These are phyloP conservation scores for Eucalyptus marginata DNA, from an alignment of 345 rosid genomes.

Conservation along the genomic window DNA sequence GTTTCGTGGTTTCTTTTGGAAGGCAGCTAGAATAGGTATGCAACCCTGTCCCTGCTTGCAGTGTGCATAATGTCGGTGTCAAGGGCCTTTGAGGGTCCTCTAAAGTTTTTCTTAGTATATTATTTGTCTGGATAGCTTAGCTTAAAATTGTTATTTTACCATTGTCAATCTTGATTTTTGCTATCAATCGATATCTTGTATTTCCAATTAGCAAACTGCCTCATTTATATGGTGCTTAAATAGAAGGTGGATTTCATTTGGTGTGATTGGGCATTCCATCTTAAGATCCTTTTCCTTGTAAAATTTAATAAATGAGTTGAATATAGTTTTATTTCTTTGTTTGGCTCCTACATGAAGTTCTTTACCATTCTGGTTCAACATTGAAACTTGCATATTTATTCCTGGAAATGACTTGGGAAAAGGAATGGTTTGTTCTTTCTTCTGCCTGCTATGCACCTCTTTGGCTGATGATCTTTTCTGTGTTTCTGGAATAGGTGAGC, in stretches of 20 bases:
- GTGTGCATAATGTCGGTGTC: not conserved
- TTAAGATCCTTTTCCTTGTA: not conserved
- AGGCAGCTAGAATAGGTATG: slow-evolving; percentile 95
- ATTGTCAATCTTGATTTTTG: not conserved
- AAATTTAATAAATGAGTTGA: not conserved
- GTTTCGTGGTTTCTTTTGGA: slow-evolving; percentile 95
- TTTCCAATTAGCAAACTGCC: not conserved
- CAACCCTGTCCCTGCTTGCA: not conserved
- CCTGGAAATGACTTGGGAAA: not conserved
- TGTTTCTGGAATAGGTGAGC: slow-evolving; percentile 52
- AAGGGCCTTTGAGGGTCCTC: not conserved
- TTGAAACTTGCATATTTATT: not conserved
- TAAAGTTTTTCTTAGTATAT: not conserved
- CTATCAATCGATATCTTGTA: not conserved
- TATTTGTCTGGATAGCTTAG: not conserved
- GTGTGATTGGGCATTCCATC: not conserved
- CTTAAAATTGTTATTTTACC: not conserved
- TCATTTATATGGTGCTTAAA: not conserved
- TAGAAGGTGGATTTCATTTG: not conserved
- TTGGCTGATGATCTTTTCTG: not conserved
- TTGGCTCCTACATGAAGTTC: not conserved
- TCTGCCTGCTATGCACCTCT: not conserved
- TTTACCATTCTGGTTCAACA: not conserved
- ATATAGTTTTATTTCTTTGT: not conserved
- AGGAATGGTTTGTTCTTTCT: not conserved